Base-by-base conservation (phyloP, 345 rosid species). In the Clausena lansium region DNA sequence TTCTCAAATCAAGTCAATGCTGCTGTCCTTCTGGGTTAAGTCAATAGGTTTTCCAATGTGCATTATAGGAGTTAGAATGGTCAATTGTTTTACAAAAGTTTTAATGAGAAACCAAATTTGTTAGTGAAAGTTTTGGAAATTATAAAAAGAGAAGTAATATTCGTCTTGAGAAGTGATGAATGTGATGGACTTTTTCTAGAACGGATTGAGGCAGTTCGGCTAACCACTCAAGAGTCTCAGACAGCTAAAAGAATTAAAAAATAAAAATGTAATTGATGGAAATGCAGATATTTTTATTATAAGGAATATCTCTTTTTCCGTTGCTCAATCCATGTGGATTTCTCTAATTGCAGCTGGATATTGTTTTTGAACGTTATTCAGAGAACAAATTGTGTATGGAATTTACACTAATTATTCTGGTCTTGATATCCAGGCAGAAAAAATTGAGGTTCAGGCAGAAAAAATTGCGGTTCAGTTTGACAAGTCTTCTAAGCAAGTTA, bases 401-500 rank as follows among this genome's bases (percentile, higher is more conserved):
- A 11, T 70, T 61, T 77, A 62, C 66, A 57, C 67, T 39, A 20
- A 58, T 59, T 4, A 41, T 45, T 55, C 57, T 54, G 19, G 74
- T 33, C 9, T 24, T 69, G 8, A 10, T 36, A 74, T 81, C 54
- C 88, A 95, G 99, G 94, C 92, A 71, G 86, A 83, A 73, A 95
- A 93, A 83, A 89, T 90, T 75, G 97, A 93, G 69, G 95, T 91
- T 59, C 88, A 95, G 99, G 94, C 92, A 71, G 86, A 83, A 73
- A 95, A 93, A 83, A 89, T 90, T 75, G 97, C 92, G 69, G 95
- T 91, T 47, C 83, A 84, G 70, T 92, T 89, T 82, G 98, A 93
- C 83, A 92, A 87, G 82, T 88, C 94, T 70, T 90, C 97, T 52
- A 95, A 93, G 85, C 99, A 89, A 93, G 97, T 95, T 65, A 97